These are phyloP conservation scores for Neoboletus subvelutipes DNA, from an alignment of 768 basidiomycete genomes.

Conservation along the genomic window DNA sequence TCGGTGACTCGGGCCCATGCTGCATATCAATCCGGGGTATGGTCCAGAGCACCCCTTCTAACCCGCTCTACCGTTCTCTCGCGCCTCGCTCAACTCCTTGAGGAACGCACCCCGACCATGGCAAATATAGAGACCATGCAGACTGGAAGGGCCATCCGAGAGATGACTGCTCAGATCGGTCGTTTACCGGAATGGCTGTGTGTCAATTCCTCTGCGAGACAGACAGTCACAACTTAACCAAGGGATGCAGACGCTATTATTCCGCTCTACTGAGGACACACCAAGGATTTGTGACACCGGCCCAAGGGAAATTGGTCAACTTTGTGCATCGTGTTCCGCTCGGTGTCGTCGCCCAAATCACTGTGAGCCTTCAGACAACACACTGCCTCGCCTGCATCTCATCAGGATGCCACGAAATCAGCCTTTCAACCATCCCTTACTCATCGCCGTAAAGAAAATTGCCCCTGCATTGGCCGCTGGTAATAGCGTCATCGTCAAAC, in stretches of 20 bases:
- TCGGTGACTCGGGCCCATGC: slow-evolving; percentile 57
- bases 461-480: slow-evolving; percentile 83
- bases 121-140: slow-evolving; percentile 70
- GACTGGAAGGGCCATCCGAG: slow-evolving; percentile 78
- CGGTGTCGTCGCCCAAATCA: slow-evolving; percentile 89
- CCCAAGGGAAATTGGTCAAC: slow-evolving; percentile 76
- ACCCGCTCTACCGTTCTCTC: slow-evolving; percentile 65
- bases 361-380: slow-evolving; percentile 42
- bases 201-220: slow-evolving; percentile 27
- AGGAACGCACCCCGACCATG: slow-evolving; percentile 54
- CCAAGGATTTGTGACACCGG: slow-evolving; percentile 69
- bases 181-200: slow-evolving; percentile 87
- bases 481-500: slow-evolving; percentile 80
- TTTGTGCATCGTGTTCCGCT: slow-evolving; percentile 78
- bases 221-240: slow-evolving; percentile 1
- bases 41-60: slow-evolving; percentile 62
- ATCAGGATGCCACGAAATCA: slow-evolving; percentile 26
- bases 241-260: slow-evolving; percentile 62
- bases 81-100: slow-evolving; percentile 61
- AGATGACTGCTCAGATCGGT: slow-evolving; percentile 78
- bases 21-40: slow-evolving; percentile 63
- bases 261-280: slow-evolving; percentile 71
- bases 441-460: slow-evolving; percentile 88
- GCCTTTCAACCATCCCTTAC: slow-evolving; percentile 89
- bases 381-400: not conserved